A percentile compares a stretch with the other conserved stretches of the same genome.
These are phyloP conservation scores for Phylloporus sp. DNA, from an alignment of 1,284 basidiomycete genomes.

Conservation along the genomic window DNA sequence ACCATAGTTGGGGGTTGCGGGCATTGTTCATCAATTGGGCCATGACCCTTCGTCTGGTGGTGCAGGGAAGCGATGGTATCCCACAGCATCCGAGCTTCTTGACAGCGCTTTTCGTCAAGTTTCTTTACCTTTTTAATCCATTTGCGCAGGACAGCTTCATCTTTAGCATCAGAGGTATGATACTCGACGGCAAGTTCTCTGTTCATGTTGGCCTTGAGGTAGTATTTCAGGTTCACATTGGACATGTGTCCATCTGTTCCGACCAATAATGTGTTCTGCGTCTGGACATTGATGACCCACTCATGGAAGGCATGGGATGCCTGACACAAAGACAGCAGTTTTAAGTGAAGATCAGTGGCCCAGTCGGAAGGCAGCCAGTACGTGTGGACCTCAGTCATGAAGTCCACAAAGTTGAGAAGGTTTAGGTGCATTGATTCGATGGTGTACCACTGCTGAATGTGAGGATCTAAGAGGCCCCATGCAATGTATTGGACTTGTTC, in stretches of 20 bases:
- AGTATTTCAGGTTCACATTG: background rate
- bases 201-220: background rate
- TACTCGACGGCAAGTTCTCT: background rate
- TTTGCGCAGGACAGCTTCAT: background rate
- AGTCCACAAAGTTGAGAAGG: background rate
- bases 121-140: constrained; percentile 1
- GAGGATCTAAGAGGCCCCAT: background rate
- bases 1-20: background rate
- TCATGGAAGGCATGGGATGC: background rate
- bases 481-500: background rate
- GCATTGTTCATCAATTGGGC: background rate
- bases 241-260: background rate
- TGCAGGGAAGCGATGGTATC: background rate
- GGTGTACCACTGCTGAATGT: background rate
- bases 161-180: background rate
- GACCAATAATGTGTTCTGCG: background rate
- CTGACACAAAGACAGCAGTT: background rate
- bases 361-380: background rate
- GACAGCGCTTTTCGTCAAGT: background rate
- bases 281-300: background rate
- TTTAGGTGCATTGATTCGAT: background rate
- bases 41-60: background rate
- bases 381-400: background rate
- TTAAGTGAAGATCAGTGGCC: background rate
- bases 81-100: background rate